A percentile compares a stretch with the other conserved stretches of the same genome.
These are phyloP conservation scores for Auricularia auricula-judae DNA, from an alignment of 768 basidiomycete species.

Conservation along the genomic window DNA sequence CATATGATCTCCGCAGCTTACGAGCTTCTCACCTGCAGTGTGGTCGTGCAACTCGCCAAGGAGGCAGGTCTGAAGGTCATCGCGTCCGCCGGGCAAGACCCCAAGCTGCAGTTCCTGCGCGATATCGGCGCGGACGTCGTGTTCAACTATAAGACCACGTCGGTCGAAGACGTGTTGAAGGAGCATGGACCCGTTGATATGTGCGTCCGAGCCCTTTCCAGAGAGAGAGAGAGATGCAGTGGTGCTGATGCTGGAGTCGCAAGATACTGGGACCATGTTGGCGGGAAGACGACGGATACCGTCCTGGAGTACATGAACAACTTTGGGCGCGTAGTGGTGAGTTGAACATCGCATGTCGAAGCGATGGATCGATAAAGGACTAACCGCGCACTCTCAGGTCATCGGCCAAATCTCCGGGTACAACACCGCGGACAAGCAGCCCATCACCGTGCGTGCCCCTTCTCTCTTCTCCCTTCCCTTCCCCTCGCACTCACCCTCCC, in stretches of 20 bases:
- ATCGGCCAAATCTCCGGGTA: constrained; percentile 10
- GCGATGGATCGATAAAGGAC: no score
- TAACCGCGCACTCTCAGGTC: constrained; percentile 2
- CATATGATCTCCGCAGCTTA: no score
- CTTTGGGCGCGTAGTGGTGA: constrained; percentile 36
- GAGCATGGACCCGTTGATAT: constrained; percentile 26
- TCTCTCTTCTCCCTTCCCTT: constrained; percentile 15
- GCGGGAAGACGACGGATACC: constrained; percentile 46
- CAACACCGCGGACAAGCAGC: constrained; percentile 14
- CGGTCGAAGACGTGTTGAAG: constrained; percentile 20
- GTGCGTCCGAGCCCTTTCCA: constrained; percentile 8
- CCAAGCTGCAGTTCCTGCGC: constrained; percentile 28
- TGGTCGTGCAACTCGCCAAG: constrained; percentile 28
- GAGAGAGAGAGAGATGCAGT: no score
- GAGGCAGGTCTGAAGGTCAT: constrained; percentile 29
- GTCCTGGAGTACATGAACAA: constrained; percentile 36
- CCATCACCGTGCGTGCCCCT: constrained; percentile 9
- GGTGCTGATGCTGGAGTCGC: neutral
- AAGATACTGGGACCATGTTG: constrained; percentile 50
- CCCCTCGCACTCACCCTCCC: constrained; percentile 1
- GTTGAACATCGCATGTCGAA: no score
- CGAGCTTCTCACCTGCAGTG: no score
- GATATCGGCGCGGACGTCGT: constrained; percentile 26
- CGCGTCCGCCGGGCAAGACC: constrained; percentile 28
- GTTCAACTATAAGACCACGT: constrained; percentile 24